These are phyloP conservation scores for Vigna hirtella DNA, from an alignment of 306 rosid species.

Conservation along the genomic window DNA sequence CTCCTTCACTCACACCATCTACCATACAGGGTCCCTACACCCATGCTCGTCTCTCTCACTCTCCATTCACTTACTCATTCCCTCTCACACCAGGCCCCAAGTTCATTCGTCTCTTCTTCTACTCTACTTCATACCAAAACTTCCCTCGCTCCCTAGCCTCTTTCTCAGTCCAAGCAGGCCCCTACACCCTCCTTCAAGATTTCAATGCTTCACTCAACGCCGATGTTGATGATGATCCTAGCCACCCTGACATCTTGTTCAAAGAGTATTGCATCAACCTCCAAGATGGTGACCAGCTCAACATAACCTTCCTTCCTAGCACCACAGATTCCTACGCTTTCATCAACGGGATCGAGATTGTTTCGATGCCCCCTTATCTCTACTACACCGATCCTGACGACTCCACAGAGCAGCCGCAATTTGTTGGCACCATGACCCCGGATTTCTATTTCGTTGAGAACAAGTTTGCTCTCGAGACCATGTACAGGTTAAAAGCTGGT, in stretches of 20 bases:
- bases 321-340: background rate
- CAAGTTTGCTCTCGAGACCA: background rate
- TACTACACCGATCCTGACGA: background rate
- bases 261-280: slow-evolving; percentile 48
- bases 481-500: background rate
- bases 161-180: slow-evolving; percentile 41
- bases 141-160: slow-evolving; percentile 12
- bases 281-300: background rate
- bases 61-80: slow-evolving; percentile 53
- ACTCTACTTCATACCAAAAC: slow-evolving; percentile 20
- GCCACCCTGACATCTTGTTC: background rate
- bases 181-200: slow-evolving; percentile 42
- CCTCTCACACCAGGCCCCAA: slow-evolving; percentile 35
- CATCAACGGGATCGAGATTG: slow-evolving; percentile 3
- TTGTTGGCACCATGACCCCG: background rate
- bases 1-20: background rate
- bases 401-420: background rate
- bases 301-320: slow-evolving; percentile 8
- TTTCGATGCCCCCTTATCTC: slow-evolving; percentile 1
- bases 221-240: background rate
- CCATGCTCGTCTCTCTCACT: slow-evolving; percentile 37
- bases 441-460: background rate
- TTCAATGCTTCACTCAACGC: slow-evolving; percentile 43
- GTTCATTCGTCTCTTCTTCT: slow-evolving; percentile 43
- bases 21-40: background rate